Base-by-base conservation (phyloP, 2,329 filamentous ascomycete species). In the Sordariomycetes sp. region DNA sequence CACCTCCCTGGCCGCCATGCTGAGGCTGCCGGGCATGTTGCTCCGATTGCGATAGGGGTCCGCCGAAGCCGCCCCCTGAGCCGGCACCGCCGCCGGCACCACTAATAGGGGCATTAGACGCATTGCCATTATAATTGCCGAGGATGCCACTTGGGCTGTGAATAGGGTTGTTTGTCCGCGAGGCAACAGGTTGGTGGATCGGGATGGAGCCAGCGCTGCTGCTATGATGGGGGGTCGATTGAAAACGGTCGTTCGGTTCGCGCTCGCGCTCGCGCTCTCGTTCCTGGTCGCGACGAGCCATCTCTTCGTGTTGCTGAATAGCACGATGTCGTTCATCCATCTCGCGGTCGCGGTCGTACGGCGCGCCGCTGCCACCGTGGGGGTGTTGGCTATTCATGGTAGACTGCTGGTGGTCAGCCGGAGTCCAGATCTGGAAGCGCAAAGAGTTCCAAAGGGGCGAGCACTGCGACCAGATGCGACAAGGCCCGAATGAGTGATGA, bases 101-200 rank as follows among this genome's bases (percentile, higher is more conserved):
- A 20, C 23, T 16, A 11, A 32, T 18, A 21, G 31, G 31, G 14
- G 26, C 35, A 11, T 23, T 19, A 10, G 72, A 66, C 24, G 67
- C 63, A 21, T 72, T 71, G 21, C 72, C 70, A 34, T 79, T 77
- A 46, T 86, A 77, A 44, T 79, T 86, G 8, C 81, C 75, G 25
- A 96, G 74, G 23, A 96, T 70, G 8, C 90, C 90, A 45, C 92
- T 90, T 2, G 90, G 90, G 30, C 87, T 93, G 54, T 94, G 90
- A 37, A 95, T 93, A 34, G 86, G 82, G 42, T 79, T 82, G 37
- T 82, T 63, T 42, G 86, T 68, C 59, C 88, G 69, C 52, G 87
- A 78, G 41, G 90, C 90, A 39, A 95, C 87, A 5, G 90, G 90
- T 57, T 96, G 90, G 59, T 96, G 90, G 47, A 96, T 81, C 35